Conservation (phyloP, 2,329 filamentous ascomycete species). For the Cladosporium sp. region DNA sequence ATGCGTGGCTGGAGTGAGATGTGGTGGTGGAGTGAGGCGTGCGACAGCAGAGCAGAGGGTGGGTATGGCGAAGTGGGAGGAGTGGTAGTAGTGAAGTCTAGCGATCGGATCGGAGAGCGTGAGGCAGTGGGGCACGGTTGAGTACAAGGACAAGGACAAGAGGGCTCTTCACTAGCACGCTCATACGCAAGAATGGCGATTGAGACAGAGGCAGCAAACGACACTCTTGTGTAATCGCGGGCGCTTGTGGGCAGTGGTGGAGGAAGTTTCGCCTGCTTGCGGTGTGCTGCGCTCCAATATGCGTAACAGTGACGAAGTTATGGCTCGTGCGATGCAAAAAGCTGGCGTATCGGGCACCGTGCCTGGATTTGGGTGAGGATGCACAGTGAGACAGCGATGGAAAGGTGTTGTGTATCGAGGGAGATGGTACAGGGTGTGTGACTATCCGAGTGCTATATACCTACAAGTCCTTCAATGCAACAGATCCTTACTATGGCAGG, state of each 20-base stretch:
- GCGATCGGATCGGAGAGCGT: constrained; percentile 3
- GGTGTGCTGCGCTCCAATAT: constrained; percentile 12
- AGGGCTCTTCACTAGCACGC: constrained; percentile 17
- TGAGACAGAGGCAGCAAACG: neutral
- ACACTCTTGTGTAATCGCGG: constrained; percentile 16
- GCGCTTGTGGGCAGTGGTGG: constrained; percentile 9
- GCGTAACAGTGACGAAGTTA: constrained; percentile 15
- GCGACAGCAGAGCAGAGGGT: constrained; percentile 1
- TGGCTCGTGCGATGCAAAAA: constrained; percentile 17
- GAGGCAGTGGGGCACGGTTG: neutral
- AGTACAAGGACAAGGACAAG: neutral
- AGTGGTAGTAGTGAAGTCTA: constrained; percentile 11
- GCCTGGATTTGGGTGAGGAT: neutral
- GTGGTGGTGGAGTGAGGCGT: neutral
- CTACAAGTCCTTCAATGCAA: neutral
- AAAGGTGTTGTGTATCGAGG: neutral
- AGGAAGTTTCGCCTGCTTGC: constrained; percentile 9
- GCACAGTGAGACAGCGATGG: neutral
- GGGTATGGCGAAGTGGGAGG: neutral
- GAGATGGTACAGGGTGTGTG: neutral
- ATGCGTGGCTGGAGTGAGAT: neutral
- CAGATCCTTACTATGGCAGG: neutral
- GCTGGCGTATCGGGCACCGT: constrained; percentile 1
- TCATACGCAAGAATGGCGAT: constrained; percentile 16
- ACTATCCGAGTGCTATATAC: neutral